Evolutionary conservation across 768 basidiomycete species (phyloP).

Genomic region (Rhizopogon salebrosus): DNA sequence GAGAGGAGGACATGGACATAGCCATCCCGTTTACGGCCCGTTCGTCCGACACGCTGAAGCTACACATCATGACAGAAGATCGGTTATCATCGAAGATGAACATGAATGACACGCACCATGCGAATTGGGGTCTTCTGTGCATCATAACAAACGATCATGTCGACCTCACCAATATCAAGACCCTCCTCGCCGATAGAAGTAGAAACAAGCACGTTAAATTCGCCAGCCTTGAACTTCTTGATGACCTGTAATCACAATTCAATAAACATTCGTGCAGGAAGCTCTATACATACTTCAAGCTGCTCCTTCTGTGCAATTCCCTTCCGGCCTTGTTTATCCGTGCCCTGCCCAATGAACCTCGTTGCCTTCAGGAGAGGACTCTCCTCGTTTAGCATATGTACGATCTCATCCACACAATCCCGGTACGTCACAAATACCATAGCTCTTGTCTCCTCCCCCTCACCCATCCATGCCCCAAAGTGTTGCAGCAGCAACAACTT

Average conservation of each 20-base stretch:
- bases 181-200: constrained; percentile 99
- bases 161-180: constrained; percentile 95
- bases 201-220: constrained; percentile 88
- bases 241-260: constrained; percentile 54
- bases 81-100: neutral
- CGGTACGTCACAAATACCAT: constrained; percentile 96
- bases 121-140: constrained; percentile 94
- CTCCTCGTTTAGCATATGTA: constrained; percentile 70
- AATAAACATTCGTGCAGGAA: constrained; percentile 4
- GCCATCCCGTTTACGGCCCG: constrained; percentile 88
- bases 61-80: constrained; percentile 25
- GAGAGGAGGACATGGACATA: constrained; percentile 88
- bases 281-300: constrained; percentile 55
- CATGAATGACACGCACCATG: constrained; percentile 57
- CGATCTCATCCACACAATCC: constrained; percentile 88
- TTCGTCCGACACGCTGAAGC: constrained; percentile 95
- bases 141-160: constrained; percentile 94
- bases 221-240: constrained; percentile 78
- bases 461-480: constrained; percentile 45
- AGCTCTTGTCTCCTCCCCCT: constrained; percentile 54
- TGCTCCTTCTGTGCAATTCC: constrained; percentile 92
- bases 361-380: constrained; percentile 75
- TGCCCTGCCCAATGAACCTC: constrained; percentile 88
- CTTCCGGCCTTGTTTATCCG: constrained; percentile 78
- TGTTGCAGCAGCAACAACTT: constrained; percentile 72